phyloP scores from a whole-genome alignment of 2,329 filamentous ascomycete genomes.

The Aspergillus sp. region DNA sequence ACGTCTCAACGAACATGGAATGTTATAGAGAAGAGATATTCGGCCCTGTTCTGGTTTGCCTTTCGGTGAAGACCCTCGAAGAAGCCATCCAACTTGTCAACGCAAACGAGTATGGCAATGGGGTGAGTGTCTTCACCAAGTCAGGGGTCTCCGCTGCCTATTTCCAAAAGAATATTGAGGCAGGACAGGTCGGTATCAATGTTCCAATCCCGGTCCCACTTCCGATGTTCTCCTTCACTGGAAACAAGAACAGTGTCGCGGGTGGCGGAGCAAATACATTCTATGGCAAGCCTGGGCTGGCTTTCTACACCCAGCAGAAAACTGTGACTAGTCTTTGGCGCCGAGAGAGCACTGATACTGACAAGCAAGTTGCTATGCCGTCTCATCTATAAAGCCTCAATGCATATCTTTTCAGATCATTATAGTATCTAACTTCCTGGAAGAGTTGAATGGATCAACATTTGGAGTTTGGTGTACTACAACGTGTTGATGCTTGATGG shows the following conservation, averaged over 20 bases:
- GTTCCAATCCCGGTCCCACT: slow-evolving; percentile 64
- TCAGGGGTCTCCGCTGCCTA: slow-evolving; percentile 60
- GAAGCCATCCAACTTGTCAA: slow-evolving; percentile 66
- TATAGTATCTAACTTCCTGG: too few species aligned
- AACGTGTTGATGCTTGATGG: too few species aligned
- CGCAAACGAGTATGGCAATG: slow-evolving; percentile 66
- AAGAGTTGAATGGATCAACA: too few species aligned
- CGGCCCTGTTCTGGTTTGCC: slow-evolving; percentile 64
- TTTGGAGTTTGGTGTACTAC: too few species aligned
- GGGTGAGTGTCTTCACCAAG: slow-evolving; percentile 64
- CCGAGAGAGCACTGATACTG: slow-evolving; percentile 77
- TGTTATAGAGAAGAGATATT: slow-evolving; percentile 69
- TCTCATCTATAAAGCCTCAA: slow-evolving; percentile 52
- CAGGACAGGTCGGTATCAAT: slow-evolving; percentile 67
- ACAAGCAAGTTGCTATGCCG: slow-evolving; percentile 87
- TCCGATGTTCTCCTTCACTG: slow-evolving; percentile 65
- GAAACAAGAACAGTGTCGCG: slow-evolving; percentile 87
- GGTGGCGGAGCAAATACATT: slow-evolving; percentile 92
- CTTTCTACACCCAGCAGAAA: slow-evolving; percentile 97
- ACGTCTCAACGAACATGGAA: slow-evolving; percentile 64
- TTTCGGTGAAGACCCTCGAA: slow-evolving; percentile 60
- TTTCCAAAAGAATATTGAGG: slow-evolving; percentile 66
- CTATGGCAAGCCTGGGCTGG: slow-evolving; percentile 87
- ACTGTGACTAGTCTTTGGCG: slow-evolving; percentile 94
- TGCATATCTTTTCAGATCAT: too few species aligned